Evolutionary conservation across 768 basidiomycete species (phyloP).

Genomic region (Termitomyces bulborhizus): DNA sequence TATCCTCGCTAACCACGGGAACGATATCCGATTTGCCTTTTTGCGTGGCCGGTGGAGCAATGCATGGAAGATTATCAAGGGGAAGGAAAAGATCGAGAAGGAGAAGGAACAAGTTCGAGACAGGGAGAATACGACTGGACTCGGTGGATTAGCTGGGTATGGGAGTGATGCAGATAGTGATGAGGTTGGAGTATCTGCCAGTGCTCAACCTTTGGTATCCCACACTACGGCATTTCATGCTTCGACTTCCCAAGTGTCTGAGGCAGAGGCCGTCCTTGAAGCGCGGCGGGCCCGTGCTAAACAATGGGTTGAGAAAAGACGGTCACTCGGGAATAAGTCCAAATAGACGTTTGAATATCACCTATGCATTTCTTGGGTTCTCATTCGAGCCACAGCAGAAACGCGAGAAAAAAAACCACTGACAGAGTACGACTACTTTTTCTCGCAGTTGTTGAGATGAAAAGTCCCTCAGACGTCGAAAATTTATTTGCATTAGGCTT

Average conservation of each 20-base stretch:
- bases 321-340: constrained; percentile 18
- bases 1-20: constrained; percentile 81
- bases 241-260: neutral
- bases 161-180: constrained; percentile 41
- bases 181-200: constrained; percentile 13
- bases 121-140: constrained; percentile 15
- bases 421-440: too few relatives aligned
- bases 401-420: neutral
- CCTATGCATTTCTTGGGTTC: neutral
- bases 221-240: neutral
- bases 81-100: constrained; percentile 30
- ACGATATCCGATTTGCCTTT: constrained; percentile 76
- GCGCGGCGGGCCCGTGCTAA: constrained; percentile 50
- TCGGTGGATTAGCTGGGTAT: constrained; percentile 57
- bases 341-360: neutral
- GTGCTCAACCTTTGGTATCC: neutral
- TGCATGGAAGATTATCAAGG: constrained; percentile 56
- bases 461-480: too few relatives aligned
- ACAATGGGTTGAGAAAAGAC: constrained; percentile 52
- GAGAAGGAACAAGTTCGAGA: constrained; percentile 19
- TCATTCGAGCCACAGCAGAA: neutral
- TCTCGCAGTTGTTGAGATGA: too few relatives aligned
- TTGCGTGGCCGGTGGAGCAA: constrained; percentile 69
- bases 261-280: constrained; percentile 27
- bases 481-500: too few relatives aligned